phyloP scores from a whole-genome alignment of 2,329 filamentous ascomycete species.

The Fusarium denticulatum region DNA sequence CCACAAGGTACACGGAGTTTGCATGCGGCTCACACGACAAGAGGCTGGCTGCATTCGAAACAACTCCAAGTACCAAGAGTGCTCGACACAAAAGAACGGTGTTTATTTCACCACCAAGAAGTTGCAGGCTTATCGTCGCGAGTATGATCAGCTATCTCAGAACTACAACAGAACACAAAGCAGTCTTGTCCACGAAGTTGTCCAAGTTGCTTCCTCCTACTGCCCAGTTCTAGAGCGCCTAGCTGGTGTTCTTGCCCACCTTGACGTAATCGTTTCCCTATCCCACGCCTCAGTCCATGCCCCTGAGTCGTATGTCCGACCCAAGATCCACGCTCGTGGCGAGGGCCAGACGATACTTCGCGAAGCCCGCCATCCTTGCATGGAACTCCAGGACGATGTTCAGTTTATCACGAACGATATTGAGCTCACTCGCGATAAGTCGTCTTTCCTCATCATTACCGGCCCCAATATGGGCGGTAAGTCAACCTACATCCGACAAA shows the following conservation, averaged over 20 bases:
- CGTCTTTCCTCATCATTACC: slow-evolving; percentile 95
- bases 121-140: slow-evolving; percentile 82
- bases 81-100: slow-evolving; percentile 98
- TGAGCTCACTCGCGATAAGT: slow-evolving; percentile 77
- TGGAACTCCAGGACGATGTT: slow-evolving; percentile 98
- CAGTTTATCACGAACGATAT: slow-evolving; percentile 99
- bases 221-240: slow-evolving; percentile 91
- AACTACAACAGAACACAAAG: slow-evolving; percentile 96
- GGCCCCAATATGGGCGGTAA: slow-evolving; percentile 99
- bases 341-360: slow-evolving; percentile 89
- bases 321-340: slow-evolving; percentile 88
- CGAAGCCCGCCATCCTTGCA: slow-evolving; percentile 94
- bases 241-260: slow-evolving; percentile 86
- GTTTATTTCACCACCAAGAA: slow-evolving; percentile 95
- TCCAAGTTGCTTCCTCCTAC: slow-evolving; percentile 92
- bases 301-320: slow-evolving; percentile 88
- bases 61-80: slow-evolving; percentile 89
- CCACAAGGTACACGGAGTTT: slow-evolving; percentile 95
- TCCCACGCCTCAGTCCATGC: slow-evolving; percentile 94
- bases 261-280: slow-evolving; percentile 94
- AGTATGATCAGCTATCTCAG: slow-evolving; percentile 92
- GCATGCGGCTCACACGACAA: slow-evolving; percentile 89
- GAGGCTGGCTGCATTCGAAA: slow-evolving; percentile 95
- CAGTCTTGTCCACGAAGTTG: slow-evolving; percentile 90
- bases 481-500: slow-evolving; percentile 97